These are phyloP conservation scores for Flaveria bidentis DNA, from an alignment of 129 eudicot species.

Conservation along the genomic window DNA sequence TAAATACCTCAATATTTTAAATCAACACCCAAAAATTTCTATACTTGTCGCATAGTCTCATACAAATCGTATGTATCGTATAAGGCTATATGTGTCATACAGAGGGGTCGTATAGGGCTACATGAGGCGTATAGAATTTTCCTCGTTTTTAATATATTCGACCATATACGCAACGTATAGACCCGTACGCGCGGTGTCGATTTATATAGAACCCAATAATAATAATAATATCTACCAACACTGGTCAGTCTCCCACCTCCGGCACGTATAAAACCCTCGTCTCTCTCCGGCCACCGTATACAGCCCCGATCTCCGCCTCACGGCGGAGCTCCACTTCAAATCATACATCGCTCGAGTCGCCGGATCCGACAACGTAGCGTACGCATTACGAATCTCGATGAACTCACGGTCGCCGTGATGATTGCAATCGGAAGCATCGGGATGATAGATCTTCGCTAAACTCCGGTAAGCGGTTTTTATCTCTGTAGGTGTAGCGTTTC, in stretches of 20 bases:
- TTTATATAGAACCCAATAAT: too few species aligned
- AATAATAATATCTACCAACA: constrained; percentile 58
- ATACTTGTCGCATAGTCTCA: too few species aligned
- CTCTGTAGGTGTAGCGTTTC: constrained; percentile 60
- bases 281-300: constrained; percentile 21
- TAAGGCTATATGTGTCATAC: too few species aligned
- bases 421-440: constrained; percentile 53
- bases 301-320: constrained; percentile 24
- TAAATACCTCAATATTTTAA: too few species aligned
- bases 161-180: too few species aligned
- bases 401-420: constrained; percentile 51
- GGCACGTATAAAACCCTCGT: constrained; percentile 43
- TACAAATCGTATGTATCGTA: too few species aligned
- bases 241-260: constrained; percentile 95
- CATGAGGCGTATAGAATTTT: too few species aligned
- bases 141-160: too few species aligned
- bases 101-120: too few species aligned
- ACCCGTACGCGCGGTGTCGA: too few species aligned
- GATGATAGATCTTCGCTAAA: constrained; percentile 86
- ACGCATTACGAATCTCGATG: constrained; percentile 62
- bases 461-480: constrained; percentile 80
- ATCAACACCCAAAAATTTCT: too few species aligned
- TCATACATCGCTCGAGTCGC: constrained; percentile 61
- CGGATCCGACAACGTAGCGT: constrained; percentile 77
- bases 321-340: constrained; percentile 23